phyloP scores from a whole-genome alignment of 2,329 filamentous ascomycete genomes.

The Nigrograna mackinnonii region DNA sequence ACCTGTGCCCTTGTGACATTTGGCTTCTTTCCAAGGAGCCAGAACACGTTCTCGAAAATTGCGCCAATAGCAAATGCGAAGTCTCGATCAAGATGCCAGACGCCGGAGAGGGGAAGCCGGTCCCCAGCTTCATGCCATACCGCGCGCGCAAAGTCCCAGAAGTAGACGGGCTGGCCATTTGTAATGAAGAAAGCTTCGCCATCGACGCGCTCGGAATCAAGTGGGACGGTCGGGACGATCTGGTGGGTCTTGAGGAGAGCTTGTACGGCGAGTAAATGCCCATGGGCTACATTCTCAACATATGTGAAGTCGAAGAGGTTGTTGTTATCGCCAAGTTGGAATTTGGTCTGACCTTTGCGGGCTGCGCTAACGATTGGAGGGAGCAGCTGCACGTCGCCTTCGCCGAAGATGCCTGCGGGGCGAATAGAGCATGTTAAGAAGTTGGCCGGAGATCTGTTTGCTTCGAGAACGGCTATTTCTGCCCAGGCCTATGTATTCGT shows the following conservation, averaged over 20 bases:
- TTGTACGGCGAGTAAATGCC: slow-evolving; percentile 54
- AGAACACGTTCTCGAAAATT: slow-evolving; percentile 50
- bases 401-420: slow-evolving; percentile 56
- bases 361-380: slow-evolving; percentile 50
- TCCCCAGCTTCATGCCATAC: slow-evolving; percentile 51
- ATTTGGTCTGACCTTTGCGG: slow-evolving; percentile 52
- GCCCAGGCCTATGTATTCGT: slow-evolving; percentile 43
- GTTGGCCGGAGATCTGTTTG: slow-evolving; percentile 49
- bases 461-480: slow-evolving; percentile 51
- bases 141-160: slow-evolving; percentile 54
- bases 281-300: slow-evolving; percentile 56
- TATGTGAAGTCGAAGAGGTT: slow-evolving; percentile 61
- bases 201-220: slow-evolving; percentile 51
- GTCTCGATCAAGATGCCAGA: slow-evolving; percentile 49
- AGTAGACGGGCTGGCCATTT: slow-evolving; percentile 54
- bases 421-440: slow-evolving; percentile 56
- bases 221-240: slow-evolving; percentile 39
- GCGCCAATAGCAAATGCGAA: slow-evolving; percentile 46
- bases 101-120: slow-evolving; percentile 36
- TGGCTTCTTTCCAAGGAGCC: slow-evolving; percentile 48
- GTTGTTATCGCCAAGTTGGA: slow-evolving; percentile 55
- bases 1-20: slow-evolving; percentile 54
- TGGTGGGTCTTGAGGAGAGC: slow-evolving; percentile 52
- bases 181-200: slow-evolving; percentile 57
- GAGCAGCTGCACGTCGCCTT: slow-evolving; percentile 51